Evolutionary conservation across 257 asterid species (phyloP), one percentile per base, ranked within the genome.

Genomic region (Przewalskia tangutica): DNA sequence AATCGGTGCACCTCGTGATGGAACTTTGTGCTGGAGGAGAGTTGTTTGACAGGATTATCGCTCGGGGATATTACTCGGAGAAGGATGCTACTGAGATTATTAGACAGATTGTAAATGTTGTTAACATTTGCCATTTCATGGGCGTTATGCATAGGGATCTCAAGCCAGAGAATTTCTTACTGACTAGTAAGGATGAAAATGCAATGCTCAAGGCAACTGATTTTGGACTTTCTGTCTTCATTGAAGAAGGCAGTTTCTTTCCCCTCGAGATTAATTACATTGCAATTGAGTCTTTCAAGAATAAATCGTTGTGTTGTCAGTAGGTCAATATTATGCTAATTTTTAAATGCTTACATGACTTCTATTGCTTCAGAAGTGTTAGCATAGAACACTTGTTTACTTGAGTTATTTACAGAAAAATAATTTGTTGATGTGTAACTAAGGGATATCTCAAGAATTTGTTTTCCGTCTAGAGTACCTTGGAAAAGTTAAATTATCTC

Each of bases 121-220:
- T 92, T 40, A 90, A 89, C 60, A 92, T 90, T 83, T 92, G 97
- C 82, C 97, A 92, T 86, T 92, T 90, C 70, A 90, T 90, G 94
- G 97, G 97, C 75, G 96, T 91, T 82, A 83, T 91, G 89, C 93
- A 90, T 85, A 86, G 95, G 85, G 95, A 91, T 91, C 93, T 91
- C 5, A 91, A 91, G 87, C 94, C 96, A 0, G 96, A 90, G 88
- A 91, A 91, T 80, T 91, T 91, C 87, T 83, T 91, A 85, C 94
- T 90, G 48, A 84, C 93, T 9, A 91, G 89, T 66, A 91, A 91
- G 87, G 90, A 84, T 32, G 90, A 85, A 1, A 87, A 87, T 71
- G 88, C 94, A 2, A 88, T 80, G 88, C 77, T 92, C 40, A 92
- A 90, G 77, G 97, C 97, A 1, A 92, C 93, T 20, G 97, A 92